phyloP scores from a whole-genome alignment of 768 basidiomycete genomes.

The Udeniomyces megalosporus region DNA sequence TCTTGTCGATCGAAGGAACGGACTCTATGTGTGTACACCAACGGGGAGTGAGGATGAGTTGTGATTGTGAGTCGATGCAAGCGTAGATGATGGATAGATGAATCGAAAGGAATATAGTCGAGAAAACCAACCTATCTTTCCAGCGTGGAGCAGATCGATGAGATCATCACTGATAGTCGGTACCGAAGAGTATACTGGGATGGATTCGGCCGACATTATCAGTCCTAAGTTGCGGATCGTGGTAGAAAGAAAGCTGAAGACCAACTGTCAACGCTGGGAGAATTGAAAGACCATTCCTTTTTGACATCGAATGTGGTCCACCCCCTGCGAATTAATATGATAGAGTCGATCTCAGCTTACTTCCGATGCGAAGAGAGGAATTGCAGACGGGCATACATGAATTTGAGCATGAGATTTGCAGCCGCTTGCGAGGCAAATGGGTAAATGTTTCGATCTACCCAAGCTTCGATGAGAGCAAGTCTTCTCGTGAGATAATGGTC shows the following conservation, averaged over 20 bases:
- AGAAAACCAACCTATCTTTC: neutral
- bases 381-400: no score
- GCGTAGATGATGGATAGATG: neutral
- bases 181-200: neutral
- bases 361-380: no score
- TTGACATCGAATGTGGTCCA: no score
- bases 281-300: neutral
- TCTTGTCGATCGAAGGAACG: neutral
- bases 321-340: no score
- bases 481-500: no score
- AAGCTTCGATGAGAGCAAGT: neutral
- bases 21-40: neutral
- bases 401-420: no score
- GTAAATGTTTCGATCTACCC: neutral
- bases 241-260: neutral
- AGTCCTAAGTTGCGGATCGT: no score
- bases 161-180: neutral
- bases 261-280: neutral
- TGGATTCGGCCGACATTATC: neutral
- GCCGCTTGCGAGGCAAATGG: no score
- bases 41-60: no score
- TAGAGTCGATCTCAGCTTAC: no score
- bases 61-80: no score
- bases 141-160: neutral
- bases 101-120: neutral